Base-by-base conservation (phyloP, 2,329 filamentous ascomycete genomes). In the Aureobasidium sp. region DNA sequence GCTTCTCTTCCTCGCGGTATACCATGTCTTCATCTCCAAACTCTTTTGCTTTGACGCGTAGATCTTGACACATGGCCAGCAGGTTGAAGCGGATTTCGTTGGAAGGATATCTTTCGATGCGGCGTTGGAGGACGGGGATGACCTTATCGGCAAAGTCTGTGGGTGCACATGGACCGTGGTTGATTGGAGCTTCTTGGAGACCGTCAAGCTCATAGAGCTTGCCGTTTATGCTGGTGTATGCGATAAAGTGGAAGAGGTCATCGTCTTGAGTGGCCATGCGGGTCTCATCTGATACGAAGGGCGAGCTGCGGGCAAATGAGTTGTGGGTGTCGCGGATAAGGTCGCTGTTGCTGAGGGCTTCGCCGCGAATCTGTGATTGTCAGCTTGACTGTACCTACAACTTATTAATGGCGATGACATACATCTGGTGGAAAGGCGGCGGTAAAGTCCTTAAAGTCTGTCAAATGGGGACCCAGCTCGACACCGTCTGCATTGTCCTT, bases 191-290 rank as follows among this genome's bases (percentile, higher is more conserved):
- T 4, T 91, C 91, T 76, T 97, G 93, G 66, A 99, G 80, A 19
- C 94, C 94, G 75, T 99, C 94, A 58, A 99, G 83, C 77, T 99
- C 94, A 80, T 97, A 99, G 60, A 99, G 82, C 5, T 79, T 85
- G 66, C 87, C 88, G 71, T 88, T 84, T 67, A 96, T 82, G 60
- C 87, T 83, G 9, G 91, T 92, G 77, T 99, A 99, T 31, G 92
- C 94, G 70, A 99, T 91, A 75, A 99, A 99, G 78, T 99, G 94
- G 77, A 95, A 99, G 31, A 93, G 90, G 71, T 97, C 94, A 70
- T 96, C 91, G 61, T 90, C 81, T 64, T 86, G 85, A n/a, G 82
- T 83, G 15, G 83, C 83, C 12, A 85, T 79, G 12, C 87, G 83
- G 67, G 88, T 84, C 64, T 91, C 95, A 81, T 99, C 94, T 74